Evolutionary conservation across 129 eudicot species (phyloP).

Genomic region (Escallonia herrerae): DNA sequence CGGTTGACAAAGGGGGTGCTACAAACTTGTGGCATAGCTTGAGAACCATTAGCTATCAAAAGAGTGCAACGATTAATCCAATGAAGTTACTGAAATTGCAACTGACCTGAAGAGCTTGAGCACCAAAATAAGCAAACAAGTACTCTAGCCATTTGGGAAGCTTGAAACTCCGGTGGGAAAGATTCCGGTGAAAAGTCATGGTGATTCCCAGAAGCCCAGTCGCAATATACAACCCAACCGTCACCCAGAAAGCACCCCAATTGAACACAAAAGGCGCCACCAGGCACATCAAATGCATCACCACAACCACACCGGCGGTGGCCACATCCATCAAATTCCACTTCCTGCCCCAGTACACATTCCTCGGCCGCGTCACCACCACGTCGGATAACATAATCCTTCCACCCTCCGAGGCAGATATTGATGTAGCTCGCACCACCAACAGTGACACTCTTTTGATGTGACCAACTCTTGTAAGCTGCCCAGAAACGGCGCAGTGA

Average conservation of each 20-base stretch:
- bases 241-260: conserved; percentile 75
- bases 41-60: not conserved
- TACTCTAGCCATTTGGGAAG: conserved; percentile 91
- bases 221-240: conserved; percentile 37
- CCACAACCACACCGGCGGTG: conserved; percentile 30
- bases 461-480: not conserved
- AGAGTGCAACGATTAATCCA: not conserved
- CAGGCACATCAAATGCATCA: conserved; percentile 49
- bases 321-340: conserved; percentile 48
- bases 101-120: conserved; percentile 68
- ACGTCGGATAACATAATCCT: conserved; percentile 58
- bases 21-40: too few species aligned
- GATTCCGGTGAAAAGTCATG: conserved; percentile 71
- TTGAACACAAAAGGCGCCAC: conserved; percentile 65
- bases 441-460: conserved; percentile 10
- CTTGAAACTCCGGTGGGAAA: conserved; percentile 72
- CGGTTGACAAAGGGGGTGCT: too few species aligned
- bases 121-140: conserved; percentile 66
- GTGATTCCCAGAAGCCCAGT: conserved; percentile 68
- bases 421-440: conserved; percentile 13
- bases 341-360: conserved; percentile 40
- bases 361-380: conserved; percentile 45
- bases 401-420: conserved; percentile 15
- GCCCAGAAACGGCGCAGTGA: not conserved
- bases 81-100: not conserved